Base-by-base conservation (phyloP, 2,329 filamentous ascomycete species). In the Achaetomium macrosporum region DNA sequence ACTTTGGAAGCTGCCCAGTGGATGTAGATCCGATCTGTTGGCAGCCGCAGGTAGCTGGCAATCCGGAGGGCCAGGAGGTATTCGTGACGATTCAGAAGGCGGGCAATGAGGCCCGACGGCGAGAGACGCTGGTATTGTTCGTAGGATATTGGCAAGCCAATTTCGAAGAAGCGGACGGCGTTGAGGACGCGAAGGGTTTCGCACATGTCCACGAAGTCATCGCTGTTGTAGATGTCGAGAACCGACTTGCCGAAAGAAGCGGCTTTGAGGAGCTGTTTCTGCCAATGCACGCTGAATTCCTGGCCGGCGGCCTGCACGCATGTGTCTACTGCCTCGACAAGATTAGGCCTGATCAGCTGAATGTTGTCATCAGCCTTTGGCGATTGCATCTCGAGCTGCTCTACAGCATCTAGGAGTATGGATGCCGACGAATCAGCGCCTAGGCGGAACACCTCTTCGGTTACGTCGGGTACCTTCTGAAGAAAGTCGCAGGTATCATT, bases 141-240 rank as follows among this genome's bases (percentile, higher is more conserved):
- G 65, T 93, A 95, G 4, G 91, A 95, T 5, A 99, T 69, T 0
- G 92, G 90, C 19, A 99, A 74, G 2, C 93, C 93, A 49, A 97
- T 81, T 63, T 95, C 88, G 66, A 93, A 97, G 68, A 88, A 95
- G 47, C 93, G 84, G 12, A 92, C 87, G 7, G 92, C 92, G 63
- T 96, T 97, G 44, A 99, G 76, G 0, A 99, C 91, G 15, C 93
- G 85, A 15, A 99, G 73, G 1, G 86, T 93, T 69, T 99, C 92
- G 61, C 90, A 96, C 85, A 96, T 97, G 58, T 97, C 92, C 50
- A 99, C 93, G 70, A 97, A 99, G 59, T 99, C 92, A 65, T 99
- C 93, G 65, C 91, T 96, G 69, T 93, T 96, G 71, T 97, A 99
- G 12, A 97, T 84, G 63, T 97, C 93, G 3, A 99, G 78, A 0